A percentile compares a stretch with the other conserved stretches of the same genome.
phyloP scores from a whole-genome alignment of 192 early-diverging fungal genomes.

The Cetraspora pellucida region DNA sequence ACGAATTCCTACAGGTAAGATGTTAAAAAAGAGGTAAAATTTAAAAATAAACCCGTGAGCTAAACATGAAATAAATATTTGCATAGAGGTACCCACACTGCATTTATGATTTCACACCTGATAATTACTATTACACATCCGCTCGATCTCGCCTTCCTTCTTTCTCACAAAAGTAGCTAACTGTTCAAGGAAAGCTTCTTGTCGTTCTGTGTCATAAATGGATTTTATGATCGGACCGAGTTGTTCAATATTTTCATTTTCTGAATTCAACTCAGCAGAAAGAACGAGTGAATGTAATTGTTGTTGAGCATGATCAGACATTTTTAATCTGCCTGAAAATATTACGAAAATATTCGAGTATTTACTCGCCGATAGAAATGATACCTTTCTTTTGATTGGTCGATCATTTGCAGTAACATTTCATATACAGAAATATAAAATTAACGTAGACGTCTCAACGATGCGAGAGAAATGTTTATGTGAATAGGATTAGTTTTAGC shows the following conservation, averaged over 20 bases:
- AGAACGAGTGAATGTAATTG: constrained; percentile 43
- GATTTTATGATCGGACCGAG: constrained; percentile 87
- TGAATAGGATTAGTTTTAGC: no score
- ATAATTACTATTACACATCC: constrained; percentile 95
- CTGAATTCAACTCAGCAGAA: constrained; percentile 50
- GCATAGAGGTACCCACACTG: background rate
- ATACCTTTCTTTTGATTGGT: no score
- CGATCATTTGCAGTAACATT: no score
- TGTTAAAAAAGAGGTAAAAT: background rate
- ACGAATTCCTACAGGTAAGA: constrained; percentile 74
- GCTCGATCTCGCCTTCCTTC: constrained; percentile 96
- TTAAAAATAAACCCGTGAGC: background rate
- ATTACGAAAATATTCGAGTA: no score
- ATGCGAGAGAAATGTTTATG: no score
- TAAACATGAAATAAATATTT: background rate
- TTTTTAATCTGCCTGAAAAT: background rate
- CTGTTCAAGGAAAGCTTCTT: constrained; percentile 86
- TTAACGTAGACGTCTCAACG: no score
- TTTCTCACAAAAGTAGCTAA: constrained; percentile 77
- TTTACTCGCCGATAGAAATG: no score
- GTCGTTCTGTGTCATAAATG: constrained; percentile 81
- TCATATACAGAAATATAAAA: no score
- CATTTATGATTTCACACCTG: constrained; percentile 58
- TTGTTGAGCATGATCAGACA: constrained; percentile 50
- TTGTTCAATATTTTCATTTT: constrained; percentile 77